Percentiles rank a stretch among this genome's conserved stretches.
Conservation (phyloP, 2,329 filamentous ascomycete genomes). For the Hortaea sp. region DNA sequence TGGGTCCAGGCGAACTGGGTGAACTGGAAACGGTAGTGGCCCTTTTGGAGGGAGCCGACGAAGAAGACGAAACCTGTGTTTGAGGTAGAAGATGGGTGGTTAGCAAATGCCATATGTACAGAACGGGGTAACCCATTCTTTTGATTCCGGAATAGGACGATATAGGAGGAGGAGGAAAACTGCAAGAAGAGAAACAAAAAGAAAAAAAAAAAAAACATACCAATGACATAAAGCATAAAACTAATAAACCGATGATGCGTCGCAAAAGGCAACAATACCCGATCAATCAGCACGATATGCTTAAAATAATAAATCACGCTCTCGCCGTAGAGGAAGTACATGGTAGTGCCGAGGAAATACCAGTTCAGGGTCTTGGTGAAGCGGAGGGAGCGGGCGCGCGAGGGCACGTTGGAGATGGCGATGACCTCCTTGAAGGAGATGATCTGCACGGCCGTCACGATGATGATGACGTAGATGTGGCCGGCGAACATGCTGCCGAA, state of each 20-base stretch:
- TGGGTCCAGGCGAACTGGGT: constrained; percentile 99
- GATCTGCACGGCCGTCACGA: constrained; percentile 89
- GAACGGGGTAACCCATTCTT: too few species aligned
- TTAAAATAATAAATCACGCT: constrained; percentile 99
- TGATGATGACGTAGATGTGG: constrained; percentile 91
- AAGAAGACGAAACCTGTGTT: constrained; percentile 88
- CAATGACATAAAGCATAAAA: constrained; percentile 95
- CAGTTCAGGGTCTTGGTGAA: constrained; percentile 97
- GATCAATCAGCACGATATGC: constrained; percentile 92
- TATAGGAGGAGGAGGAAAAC: too few species aligned
- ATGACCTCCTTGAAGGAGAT: constrained; percentile 99
- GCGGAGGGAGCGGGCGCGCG: constrained; percentile 75
- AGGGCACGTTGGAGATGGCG: constrained; percentile 90
- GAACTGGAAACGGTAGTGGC: constrained; percentile 97
- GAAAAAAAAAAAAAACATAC: constrained; percentile 40
- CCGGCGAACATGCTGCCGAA: constrained; percentile 88
- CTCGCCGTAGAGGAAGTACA: constrained; percentile 99
- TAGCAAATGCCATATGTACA: not conserved
- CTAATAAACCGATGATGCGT: constrained; percentile 98
- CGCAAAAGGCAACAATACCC: constrained; percentile 81
- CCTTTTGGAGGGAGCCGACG: constrained; percentile 85
- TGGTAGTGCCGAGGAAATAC: constrained; percentile 97
- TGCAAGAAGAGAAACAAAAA: not conserved
- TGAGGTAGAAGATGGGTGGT: not conserved
- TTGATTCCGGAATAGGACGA: too few species aligned